Percentiles rank a stretch among this genome's conserved stretches.
Evolutionary conservation across 2,329 filamentous ascomycete genomes (phyloP).

Genomic region (Cytospora leucostoma): DNA sequence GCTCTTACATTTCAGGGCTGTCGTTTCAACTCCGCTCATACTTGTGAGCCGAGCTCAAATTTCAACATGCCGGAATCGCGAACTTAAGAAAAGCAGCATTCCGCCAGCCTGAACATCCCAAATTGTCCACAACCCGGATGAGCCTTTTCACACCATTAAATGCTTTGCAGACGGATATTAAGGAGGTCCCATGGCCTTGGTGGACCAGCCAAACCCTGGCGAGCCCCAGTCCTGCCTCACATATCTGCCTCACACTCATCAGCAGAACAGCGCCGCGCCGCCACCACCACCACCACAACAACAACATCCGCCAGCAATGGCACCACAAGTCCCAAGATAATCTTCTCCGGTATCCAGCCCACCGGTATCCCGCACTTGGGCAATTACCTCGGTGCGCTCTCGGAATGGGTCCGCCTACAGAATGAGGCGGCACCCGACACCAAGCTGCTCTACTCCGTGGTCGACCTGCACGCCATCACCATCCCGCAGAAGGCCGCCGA

Average conservation of each 20-base stretch:
- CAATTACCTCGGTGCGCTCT: constrained; percentile 90
- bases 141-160: constrained; percentile 5
- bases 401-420: constrained; percentile 83
- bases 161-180: constrained; percentile 4
- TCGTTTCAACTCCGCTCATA: not conserved
- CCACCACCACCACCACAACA: constrained; percentile 2
- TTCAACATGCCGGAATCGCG: constrained; percentile 8
- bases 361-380: constrained; percentile 92
- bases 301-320: constrained; percentile 18
- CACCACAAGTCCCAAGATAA: constrained; percentile 44
- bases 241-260: not conserved
- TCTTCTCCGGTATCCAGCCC: constrained; percentile 97
- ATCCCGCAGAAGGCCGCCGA: constrained; percentile 64
- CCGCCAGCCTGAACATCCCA: not conserved
- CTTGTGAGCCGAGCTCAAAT: constrained; percentile 2
- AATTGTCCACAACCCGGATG: not conserved
- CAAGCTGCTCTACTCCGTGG: constrained; percentile 76
- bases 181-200: not conserved
- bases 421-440: constrained; percentile 57
- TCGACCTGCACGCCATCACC: constrained; percentile 93
- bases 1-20: not conserved
- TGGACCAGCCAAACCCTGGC: not conserved
- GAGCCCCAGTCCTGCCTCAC: not conserved
- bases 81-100: not conserved
- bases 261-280: constrained; percentile 6